These are phyloP conservation scores for Xylaria hypoxylon DNA, from an alignment of 2,329 filamentous ascomycete species.

Conservation along the genomic window DNA sequence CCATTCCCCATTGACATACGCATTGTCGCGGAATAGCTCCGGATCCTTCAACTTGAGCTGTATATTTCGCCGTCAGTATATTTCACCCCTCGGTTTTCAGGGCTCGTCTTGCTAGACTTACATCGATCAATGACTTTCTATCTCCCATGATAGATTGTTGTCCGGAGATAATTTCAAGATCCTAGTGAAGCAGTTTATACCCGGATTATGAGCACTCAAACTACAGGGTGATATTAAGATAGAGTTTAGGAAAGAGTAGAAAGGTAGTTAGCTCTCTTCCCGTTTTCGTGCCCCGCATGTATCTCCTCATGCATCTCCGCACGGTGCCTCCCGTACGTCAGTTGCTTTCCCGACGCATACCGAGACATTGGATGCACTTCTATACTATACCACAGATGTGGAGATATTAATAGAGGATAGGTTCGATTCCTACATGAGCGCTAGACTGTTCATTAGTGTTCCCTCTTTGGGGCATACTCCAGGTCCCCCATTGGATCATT, in stretches of 20 bases:
- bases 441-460: too few species aligned
- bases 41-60: conserved; percentile 62
- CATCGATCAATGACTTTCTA: conserved; percentile 32
- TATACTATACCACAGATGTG: too few species aligned
- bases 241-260: not conserved
- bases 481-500: not conserved
- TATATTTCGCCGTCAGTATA: conserved; percentile 9
- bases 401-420: too few species aligned
- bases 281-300: conserved; percentile 1
- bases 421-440: too few species aligned
- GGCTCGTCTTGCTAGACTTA: conserved; percentile 11
- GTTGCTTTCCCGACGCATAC: not conserved
- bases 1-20: conserved; percentile 67
- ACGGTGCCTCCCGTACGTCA: conserved; percentile 1
- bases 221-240: not conserved
- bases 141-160: conserved; percentile 26
- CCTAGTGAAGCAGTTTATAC: too few species aligned
- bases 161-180: not conserved
- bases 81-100: too few species aligned
- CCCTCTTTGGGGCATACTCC: too few species aligned
- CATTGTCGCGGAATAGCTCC: conserved; percentile 65
- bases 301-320: not conserved
- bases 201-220: not conserved
- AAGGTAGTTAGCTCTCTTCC: not conserved
- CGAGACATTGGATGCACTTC: not conserved